Base-by-base conservation (phyloP, 257 asterid species). In the Cordia subcordata region DNA sequence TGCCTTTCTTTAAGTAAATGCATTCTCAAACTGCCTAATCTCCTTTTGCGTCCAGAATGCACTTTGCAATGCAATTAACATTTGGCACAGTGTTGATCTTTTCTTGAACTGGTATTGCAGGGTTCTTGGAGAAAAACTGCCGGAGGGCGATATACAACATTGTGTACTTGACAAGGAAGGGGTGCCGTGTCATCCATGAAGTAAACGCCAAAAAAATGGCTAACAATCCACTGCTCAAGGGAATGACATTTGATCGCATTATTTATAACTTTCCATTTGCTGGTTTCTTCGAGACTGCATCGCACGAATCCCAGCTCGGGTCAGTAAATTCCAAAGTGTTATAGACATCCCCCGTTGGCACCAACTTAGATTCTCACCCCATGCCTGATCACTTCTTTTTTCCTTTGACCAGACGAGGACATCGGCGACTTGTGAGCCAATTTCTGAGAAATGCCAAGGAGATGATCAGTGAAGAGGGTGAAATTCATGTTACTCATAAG, bases 401-500 rank as follows among this genome's bases (percentile, higher is more conserved):
- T n/a, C n/a, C n/a, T n/a, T n/a, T 11, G 10, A 49, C 65, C 66
- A 78, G 75, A 11, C 45, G n/a, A n/a, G n/a, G 52, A 4, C 81
- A 79, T 38, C 60, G 42, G 51, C 45, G 38, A 55, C 74, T 79
- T 1, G 77, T 75, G 69, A 55, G 61, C 56, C 15, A 1, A 69
- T 79, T 79, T 51, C 13, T 79, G 62, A 67, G 63, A 75, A 79
- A 79, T 8, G 81, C 81, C 0, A 66, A 21, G 38, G 65, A 63
- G 53, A 66, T 79, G 79, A 19, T 75, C 5, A 53, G 55, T 12
- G 62, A 62, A 20, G 5, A 62, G 12, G 81, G 81, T 1, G 75
- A 78, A 52, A 71, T 78, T 50, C 84, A 78, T 67, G 61, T 78
- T 52, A n/a, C 78, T 6, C 84, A 78, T 75, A 78, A 74, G 75